These are phyloP conservation scores for Coccomyxa sp. DNA, from an alignment of 139 green algal genomes.

Conservation along the genomic window DNA sequence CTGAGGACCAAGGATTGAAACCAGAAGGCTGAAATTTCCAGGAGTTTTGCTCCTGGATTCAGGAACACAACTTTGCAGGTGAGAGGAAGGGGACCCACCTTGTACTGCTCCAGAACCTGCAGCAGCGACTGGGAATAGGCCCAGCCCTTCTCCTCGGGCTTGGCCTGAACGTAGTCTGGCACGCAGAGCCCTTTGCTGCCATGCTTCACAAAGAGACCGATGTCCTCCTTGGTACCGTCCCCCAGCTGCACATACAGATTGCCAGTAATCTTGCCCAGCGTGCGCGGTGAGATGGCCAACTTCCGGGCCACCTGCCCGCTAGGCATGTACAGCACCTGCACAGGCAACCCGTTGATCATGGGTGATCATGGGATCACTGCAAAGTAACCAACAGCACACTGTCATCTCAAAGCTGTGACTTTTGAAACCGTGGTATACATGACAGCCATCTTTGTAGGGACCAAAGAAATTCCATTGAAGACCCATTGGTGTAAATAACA, in stretches of 20 bases:
- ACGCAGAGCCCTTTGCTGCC: constrained; percentile 63
- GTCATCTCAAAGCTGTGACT: too few species aligned
- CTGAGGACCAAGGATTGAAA: too few species aligned
- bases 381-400: too few species aligned
- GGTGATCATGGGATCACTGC: neutral
- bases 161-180: constrained; percentile 45
- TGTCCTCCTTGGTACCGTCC: constrained; percentile 52
- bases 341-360: neutral
- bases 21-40: too few species aligned
- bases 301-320: constrained; percentile 34
- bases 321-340: constrained; percentile 48
- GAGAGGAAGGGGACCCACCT: constrained; percentile 3
- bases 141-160: constrained; percentile 56
- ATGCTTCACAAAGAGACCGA: constrained; percentile 80
- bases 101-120: constrained; percentile 59
- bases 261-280: constrained; percentile 63
- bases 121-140: constrained; percentile 59
- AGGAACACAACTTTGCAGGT: too few species aligned
- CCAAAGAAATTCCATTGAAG: too few species aligned
- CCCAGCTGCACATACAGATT: constrained; percentile 44
- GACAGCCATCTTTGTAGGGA: too few species aligned
- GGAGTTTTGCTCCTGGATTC: too few species aligned
- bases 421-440: too few species aligned
- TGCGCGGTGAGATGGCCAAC: constrained; percentile 48
- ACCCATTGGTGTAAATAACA: too few species aligned